phyloP scores from a whole-genome alignment of 2,329 filamentous ascomycete genomes.

The Akanthomyces uredinophilus region DNA sequence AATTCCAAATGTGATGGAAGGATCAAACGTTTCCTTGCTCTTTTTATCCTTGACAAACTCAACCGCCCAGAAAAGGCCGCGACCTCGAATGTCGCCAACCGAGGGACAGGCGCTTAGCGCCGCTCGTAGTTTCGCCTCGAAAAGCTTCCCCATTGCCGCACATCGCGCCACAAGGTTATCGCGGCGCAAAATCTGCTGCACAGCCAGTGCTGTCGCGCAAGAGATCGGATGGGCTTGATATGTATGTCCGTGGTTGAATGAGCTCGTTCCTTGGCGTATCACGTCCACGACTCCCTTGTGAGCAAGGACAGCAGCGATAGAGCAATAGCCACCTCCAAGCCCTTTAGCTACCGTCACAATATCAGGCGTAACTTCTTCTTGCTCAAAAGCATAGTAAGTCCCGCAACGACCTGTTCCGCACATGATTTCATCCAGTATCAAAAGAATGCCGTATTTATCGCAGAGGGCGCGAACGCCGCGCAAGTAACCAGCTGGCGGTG shows the following conservation, averaged over 20 bases:
- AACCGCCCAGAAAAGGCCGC: constrained; percentile 42
- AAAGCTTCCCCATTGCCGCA: constrained; percentile 25
- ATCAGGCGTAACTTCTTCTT: constrained; percentile 40
- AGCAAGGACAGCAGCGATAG: constrained; percentile 50
- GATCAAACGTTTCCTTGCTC: constrained; percentile 33
- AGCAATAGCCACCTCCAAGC: constrained; percentile 50
- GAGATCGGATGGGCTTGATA: constrained; percentile 37
- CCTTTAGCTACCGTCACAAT: constrained; percentile 56
- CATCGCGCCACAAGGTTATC: constrained; percentile 31
- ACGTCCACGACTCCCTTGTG: constrained; percentile 43
- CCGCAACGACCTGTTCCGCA: constrained; percentile 56
- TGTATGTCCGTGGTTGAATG: constrained; percentile 54
- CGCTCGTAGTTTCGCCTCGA: constrained; percentile 24
- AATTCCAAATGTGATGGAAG: constrained; percentile 22
- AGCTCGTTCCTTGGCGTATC: constrained; percentile 41
- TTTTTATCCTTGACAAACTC: constrained; percentile 39
- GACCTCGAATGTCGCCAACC: constrained; percentile 36
- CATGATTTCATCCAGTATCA: constrained; percentile 63
- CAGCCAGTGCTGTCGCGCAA: constrained; percentile 33
- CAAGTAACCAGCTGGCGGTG: constrained; percentile 49
- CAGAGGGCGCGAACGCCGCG: constrained; percentile 49
- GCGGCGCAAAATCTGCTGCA: constrained; percentile 33
- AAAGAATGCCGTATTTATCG: constrained; percentile 47
- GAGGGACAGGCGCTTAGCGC: constrained; percentile 26
- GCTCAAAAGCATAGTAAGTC: constrained; percentile 43